phyloP scores from a whole-genome alignment of 164 flowering plant species.

The Cinnamomum chago region DNA sequence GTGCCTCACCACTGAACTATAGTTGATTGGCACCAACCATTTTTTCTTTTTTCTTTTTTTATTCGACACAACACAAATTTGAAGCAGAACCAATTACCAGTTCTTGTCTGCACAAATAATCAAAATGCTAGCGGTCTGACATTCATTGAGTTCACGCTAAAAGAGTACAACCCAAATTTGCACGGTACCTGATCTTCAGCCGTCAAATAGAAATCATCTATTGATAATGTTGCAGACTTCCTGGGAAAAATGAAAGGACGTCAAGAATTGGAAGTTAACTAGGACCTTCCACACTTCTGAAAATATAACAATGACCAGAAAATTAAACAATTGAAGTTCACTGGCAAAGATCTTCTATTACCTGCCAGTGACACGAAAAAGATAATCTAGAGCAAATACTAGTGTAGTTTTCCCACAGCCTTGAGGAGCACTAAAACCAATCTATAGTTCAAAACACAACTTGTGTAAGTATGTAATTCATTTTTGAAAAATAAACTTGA shows the following conservation, averaged over 20 bases:
- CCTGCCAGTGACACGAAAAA: conserved; percentile 69
- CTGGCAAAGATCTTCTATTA: conserved; percentile 12
- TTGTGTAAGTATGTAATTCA: not conserved
- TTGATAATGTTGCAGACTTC: conserved; percentile 82
- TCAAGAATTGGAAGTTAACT: not conserved
- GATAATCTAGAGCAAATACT: conserved; percentile 80
- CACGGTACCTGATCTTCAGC: conserved; percentile 74
- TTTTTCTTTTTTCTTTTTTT: too few species aligned
- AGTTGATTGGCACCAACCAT: too few species aligned
- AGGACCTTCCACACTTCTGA: not conserved
- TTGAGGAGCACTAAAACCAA: conserved; percentile 99
- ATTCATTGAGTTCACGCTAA: not conserved
- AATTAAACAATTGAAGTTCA: not conserved
- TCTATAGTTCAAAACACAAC: conserved; percentile 39
- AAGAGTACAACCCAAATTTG: not conserved
- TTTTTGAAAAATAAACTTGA: not conserved
- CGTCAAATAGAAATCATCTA: conserved; percentile 94
- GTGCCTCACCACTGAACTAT: too few species aligned
- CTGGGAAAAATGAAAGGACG: conserved; percentile 24
- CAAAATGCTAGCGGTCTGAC: not conserved
- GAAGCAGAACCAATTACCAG: not conserved
- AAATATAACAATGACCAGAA: not conserved
- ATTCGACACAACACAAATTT: not conserved
- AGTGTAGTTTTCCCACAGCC: conserved; percentile 99
- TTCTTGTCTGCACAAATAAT: not conserved